Evolutionary conservation across 2,329 filamentous ascomycete species (phyloP), one percentile per base, ranked within the genome.

Genomic region (Sporothrix curviconia): DNA sequence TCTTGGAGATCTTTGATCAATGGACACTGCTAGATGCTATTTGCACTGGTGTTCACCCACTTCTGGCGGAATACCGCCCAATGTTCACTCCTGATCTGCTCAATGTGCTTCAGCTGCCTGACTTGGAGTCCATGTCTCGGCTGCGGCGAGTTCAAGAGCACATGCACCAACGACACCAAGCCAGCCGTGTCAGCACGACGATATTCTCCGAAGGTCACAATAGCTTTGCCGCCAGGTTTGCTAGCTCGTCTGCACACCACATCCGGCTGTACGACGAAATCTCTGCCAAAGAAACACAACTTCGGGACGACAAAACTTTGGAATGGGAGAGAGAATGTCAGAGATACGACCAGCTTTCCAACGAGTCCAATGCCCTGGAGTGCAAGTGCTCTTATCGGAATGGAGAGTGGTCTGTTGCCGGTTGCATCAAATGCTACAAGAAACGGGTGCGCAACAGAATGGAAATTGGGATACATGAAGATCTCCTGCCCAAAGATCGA

Each of bases 1-100:
- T 86, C 0, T 71, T 88, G 1, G 74, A 70, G 7, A 43, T 82
- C 0, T 76, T 87, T 64, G 77, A 82, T 51, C 61, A 84, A 0
- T 89, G 84, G 84, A 65, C 78, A 3, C 63, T 66, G 1, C 74
- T 86, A 66, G 85, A 89, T 60, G 63, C 69, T 11, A 67, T 65
- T n/a, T 76, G 78, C 0, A 67, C 72, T 0, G 11, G 44, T 0
- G 59, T 61, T 0, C 81, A 72, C 47, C 76, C 77, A 0, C 65
- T 86, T 0, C 67, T 89, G 0, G 30, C 50, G 0, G 68, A 80
- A 0, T 84, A 78, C 54, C 71, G 78, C 12, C 80, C 83, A 0
- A 69, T 72, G 0, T 79, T 89, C 47, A 61, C 67, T 0, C 68
- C 77, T 0, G 70, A 76, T 3, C 64, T 79, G 0, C 68, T 89